Evolutionary conservation across 208 protist genomes (phyloP), one percentile per base, ranked within the genome.

Genomic region (Trypanosoma vivax): DNA sequence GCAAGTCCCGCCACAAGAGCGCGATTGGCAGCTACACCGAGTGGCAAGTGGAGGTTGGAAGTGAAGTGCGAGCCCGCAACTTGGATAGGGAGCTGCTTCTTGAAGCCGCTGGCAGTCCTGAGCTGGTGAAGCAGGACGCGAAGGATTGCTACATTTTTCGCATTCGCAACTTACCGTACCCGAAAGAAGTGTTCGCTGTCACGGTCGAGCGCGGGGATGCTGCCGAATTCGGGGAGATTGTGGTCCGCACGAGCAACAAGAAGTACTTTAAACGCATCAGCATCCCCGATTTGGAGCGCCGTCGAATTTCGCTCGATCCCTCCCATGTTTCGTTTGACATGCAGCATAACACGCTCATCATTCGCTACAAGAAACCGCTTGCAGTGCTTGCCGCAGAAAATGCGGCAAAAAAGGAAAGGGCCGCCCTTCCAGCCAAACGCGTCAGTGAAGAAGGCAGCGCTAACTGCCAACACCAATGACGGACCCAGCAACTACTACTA

Each of bases 231-330:
- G 83, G 81, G 11, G 76, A 90, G 65, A 86, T 98, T 47, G 88
- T 97, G 0, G 82, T 98, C 34, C 82, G 92, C 18, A 98, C 95
- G 9, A 77, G 64, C n/a, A 98, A 98, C 74, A 96, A 94, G 48
- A 98, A 97, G 69, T 97, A 97, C 46, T 97, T 91, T 52, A 97
- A 97, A 71, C 60, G 84, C 14, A 57, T 97, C 29, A 53, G 45
- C 25, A 90, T 97, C 24, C 73, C 75, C n/a, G 90, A 93, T 29
- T 65, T 97, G 50, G 53, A 76, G 39, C 76, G 88, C 5, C 60
- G 65, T 1, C 18, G 56, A 0, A 63, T 96, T 21, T 69, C 60
- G 24, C 70, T 97, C 9, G 81, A 92, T 16, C 28, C 57, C 0
- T 16, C 68, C 30, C 48, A 73, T 16, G 73, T 97, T 19, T 76